Percentiles rank a stretch among this genome's conserved stretches.
These are phyloP conservation scores for Lipomyces starkeyi DNA, from an alignment of 805 yeast species.

Conservation along the genomic window DNA sequence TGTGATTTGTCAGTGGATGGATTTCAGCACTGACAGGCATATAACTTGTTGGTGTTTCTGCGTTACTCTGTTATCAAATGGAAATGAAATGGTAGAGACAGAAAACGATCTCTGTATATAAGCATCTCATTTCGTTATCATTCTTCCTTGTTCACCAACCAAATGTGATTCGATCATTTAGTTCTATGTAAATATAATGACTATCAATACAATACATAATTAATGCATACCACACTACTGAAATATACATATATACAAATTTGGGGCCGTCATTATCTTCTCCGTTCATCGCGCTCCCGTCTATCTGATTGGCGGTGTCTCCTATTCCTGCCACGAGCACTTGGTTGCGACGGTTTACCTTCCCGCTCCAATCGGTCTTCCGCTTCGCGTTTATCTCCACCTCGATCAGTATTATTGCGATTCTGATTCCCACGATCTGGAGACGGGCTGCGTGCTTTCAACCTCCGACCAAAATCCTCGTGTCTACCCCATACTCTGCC, in stretches of 20 bases:
- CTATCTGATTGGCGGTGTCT: not conserved
- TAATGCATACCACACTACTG: not conserved
- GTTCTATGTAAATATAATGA: not conserved
- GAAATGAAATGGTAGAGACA: not conserved
- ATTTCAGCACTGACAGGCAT: not conserved
- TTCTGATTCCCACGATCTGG: slow-evolving; percentile 5
- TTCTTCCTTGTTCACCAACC: no score
- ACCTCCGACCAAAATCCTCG: slow-evolving; percentile 8
- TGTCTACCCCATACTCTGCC: not conserved
- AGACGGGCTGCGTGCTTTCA: slow-evolving; percentile 6
- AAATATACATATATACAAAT: not conserved
- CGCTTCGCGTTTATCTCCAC: not conserved
- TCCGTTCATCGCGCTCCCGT: not conserved
- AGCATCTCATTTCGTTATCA: not conserved
- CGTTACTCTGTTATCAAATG: not conserved
- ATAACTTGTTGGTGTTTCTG: not conserved
- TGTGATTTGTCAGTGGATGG: not conserved
- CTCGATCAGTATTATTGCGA: slow-evolving; percentile 3
- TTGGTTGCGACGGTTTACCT: not conserved
- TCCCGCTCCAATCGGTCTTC: not conserved
- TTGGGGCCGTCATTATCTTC: not conserved
- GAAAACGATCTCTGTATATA: not conserved
- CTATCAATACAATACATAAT: not conserved
- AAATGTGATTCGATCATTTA: not conserved
- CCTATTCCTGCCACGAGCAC: slow-evolving; percentile 7